These are phyloP conservation scores for Boletus patriciae DNA, from an alignment of 768 basidiomycete species.

Conservation along the genomic window DNA sequence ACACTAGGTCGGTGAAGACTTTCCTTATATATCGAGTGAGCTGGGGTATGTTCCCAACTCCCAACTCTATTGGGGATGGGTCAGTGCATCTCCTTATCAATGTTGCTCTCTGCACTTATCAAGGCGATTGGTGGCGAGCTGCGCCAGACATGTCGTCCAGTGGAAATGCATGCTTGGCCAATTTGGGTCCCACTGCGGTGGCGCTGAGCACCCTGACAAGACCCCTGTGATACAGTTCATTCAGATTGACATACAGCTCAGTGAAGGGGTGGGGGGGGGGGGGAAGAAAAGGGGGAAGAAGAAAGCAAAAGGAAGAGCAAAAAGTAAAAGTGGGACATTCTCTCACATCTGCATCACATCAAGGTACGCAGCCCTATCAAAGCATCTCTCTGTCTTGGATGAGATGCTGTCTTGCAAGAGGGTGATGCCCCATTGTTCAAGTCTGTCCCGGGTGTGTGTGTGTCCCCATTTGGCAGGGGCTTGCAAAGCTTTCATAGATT, in stretches of 20 bases:
- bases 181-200: constrained; percentile 37
- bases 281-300: too few relatives aligned
- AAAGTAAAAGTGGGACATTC: background rate
- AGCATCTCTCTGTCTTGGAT: constrained; percentile 59
- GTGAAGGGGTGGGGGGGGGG: background rate
- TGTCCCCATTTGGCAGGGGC: constrained; percentile 20
- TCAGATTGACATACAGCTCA: background rate
- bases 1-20: too few relatives aligned
- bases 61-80: too few relatives aligned
- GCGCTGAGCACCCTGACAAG: constrained; percentile 53
- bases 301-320: background rate
- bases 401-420: constrained; percentile 60
- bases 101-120: background rate
- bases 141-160: constrained; percentile 1
- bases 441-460: background rate
- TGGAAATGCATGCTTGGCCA: constrained; percentile 9
- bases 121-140: constrained; percentile 5
- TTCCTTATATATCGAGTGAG: too few relatives aligned
- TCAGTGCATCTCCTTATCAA: background rate
- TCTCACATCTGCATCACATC: constrained; percentile 70
- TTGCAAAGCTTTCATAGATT: constrained; percentile 56
- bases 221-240: constrained; percentile 32
- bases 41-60: too few relatives aligned
- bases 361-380: constrained; percentile 63
- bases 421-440: constrained; percentile 57